Evolutionary conservation across 2,329 filamentous ascomycete species (phyloP).

Genomic region (Diaporthe sp.): DNA sequence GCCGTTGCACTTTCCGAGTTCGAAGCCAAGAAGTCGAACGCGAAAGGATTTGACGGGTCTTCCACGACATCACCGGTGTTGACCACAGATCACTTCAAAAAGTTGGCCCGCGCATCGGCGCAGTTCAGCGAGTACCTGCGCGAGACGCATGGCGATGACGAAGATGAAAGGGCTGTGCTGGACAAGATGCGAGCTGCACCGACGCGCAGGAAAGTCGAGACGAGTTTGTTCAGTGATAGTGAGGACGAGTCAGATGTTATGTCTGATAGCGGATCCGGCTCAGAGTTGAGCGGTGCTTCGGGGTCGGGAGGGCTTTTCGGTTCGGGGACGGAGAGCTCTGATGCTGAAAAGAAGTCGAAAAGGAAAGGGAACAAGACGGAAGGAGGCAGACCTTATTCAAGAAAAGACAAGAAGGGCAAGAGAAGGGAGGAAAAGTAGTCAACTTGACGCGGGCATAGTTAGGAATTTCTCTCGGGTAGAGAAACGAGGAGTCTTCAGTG

Average conservation of each 20-base stretch:
- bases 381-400: background rate
- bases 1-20: constrained; percentile 2
- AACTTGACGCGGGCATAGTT: too few species aligned
- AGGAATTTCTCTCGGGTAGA: too few species aligned
- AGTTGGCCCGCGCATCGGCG: background rate
- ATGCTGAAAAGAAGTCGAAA: background rate
- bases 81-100: background rate
- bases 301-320: accelerated
- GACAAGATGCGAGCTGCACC: background rate
- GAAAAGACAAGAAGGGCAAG: background rate
- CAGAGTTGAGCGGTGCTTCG: background rate
- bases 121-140: constrained; percentile 19
- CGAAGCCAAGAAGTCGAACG: too few species aligned
- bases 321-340: background rate
- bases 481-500: background rate
- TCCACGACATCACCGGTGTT: accelerated
- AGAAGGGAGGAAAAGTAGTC: background rate
- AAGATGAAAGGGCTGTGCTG: background rate
- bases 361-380: background rate
- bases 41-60: too few species aligned
- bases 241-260: background rate
- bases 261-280: background rate
- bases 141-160: background rate
- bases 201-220: accelerated
- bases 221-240: background rate